Evolutionary conservation across 805 yeast genomes (phyloP), one percentile per base, ranked within the genome.

Genomic region (Ogataea naganishii): DNA sequence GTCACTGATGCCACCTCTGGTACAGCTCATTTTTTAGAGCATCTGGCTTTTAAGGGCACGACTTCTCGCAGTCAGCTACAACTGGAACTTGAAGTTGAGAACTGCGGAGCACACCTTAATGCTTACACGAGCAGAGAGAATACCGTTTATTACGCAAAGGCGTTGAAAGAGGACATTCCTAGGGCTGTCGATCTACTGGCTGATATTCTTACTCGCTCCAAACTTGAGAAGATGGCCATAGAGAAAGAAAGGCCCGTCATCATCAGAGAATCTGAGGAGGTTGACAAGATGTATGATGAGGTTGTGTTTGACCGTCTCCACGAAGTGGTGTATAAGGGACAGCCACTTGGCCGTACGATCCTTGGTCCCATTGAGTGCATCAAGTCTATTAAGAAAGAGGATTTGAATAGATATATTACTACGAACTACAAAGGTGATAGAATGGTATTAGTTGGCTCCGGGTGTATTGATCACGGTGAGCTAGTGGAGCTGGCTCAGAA

Each of bases 81-180:
- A 36, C 66, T 92, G 33, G 99, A 92, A 57, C 63, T 88, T 26
- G 97, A 92, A 58, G 84, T 92, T 35, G 99, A 92, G 58, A 81
- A 92, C 62, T 72, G 88, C 47, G 99, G 99, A 4, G 85, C 96
- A 16, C 98, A 92, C 60, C 72, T 92, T 48, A 92, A 94, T 53
- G 98, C 98, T n/a, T 92, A 92, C 63, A 92, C 98, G 2, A 85
- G 96, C 14, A 74, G 99, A 49, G 99, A 92, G 52, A 88, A 86
- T 58, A 92, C 99, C 1, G 98, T 89, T 7, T 92, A 88, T 57
- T 92, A 86, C 57, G 95, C 97, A 28, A 86, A 85, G 57, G 73
- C 96, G 18, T 63, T 88, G 34, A 69, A 75, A 43, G 67, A 67
- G 20, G 95, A 94, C 49, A 77, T 94, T 26, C 82, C 88, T 37